Evolutionary conservation across 2,329 filamentous ascomycete species (phyloP), one percentile per base, ranked within the genome.

Genomic region (Emmonsiellopsis sp.): DNA sequence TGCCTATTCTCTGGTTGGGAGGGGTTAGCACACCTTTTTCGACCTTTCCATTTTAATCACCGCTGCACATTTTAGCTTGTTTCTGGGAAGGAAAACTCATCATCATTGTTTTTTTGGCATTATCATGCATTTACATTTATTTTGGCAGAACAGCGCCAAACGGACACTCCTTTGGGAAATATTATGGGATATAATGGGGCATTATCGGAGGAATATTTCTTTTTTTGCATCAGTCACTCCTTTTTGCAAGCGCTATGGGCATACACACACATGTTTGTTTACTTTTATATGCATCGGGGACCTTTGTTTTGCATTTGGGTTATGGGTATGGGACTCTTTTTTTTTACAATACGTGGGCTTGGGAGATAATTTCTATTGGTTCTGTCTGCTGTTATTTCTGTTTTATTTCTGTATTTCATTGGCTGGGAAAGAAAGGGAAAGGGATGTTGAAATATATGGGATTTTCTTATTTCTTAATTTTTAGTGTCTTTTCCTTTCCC

Each of bases 151-250:
- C 51, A 41, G 51, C 40, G 46, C 37, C 48, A 34, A n/a, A 35
- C 38, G 31, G 34, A 50, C 54, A 56, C 54, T 52, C 54, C 48
- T 54, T 54, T 50, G 32, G 45, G 45, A 48, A 57, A 34, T 57
- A 54, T 47, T 53, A 55, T 46, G 52, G 30, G 35, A 48, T 38
- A 32, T 38, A 45, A n/a, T 45, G 32, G 10, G 10, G 54, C 45
- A 52, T 52, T 44, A 26, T 26, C 20, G 20, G 20, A 26, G 20
- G 20, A 26, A 26, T 26, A 5, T 16, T 50, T 37, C 51, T 30
- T 41, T 42, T 47, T 50, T 54, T 54, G 57, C 55, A 57, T 57
- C 54, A 55, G 54, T 50, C 56, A 43, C 56, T 57, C 56, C 54
- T 55, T 57, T 53, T 40, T 46, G 8, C 16, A 26, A 51, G 26